Evolutionary conservation across 257 asterid genomes (phyloP).

Genomic region (Cinchona pubescens): DNA sequence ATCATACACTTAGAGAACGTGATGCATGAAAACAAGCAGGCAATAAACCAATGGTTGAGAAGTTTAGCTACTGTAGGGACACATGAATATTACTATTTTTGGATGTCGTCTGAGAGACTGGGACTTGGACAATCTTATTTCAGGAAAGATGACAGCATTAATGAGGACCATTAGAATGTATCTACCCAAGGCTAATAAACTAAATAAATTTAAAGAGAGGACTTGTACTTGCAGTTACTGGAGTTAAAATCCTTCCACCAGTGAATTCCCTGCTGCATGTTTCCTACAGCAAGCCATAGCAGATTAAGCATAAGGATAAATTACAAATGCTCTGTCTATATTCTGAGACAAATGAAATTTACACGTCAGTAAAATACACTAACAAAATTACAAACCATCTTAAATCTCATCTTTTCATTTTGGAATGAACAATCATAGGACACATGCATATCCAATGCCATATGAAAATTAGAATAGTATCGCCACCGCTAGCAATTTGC

Average conservation of each 20-base stretch:
- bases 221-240: conserved; percentile 32
- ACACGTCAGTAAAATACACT: not conserved
- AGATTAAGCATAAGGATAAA: not conserved
- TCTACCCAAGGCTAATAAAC: not conserved
- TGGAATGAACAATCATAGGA: not conserved
- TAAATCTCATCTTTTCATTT: not conserved
- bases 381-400: not conserved
- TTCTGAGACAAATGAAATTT: not conserved
- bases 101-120: not conserved
- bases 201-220: conserved; percentile 1
- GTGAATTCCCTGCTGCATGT: conserved; percentile 19
- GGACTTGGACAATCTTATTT: not conserved
- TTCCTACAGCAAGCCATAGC: conserved; percentile 28
- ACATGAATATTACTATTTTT: not conserved
- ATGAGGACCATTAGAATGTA: not conserved
- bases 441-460: not conserved
- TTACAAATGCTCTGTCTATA: not conserved
- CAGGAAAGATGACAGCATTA: not conserved
- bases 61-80: not conserved
- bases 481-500: not conserved
- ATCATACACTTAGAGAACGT: not conserved
- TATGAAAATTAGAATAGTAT: not conserved
- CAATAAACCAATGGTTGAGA: no score
- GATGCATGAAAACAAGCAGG: not conserved
- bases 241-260: conserved; percentile 21